Percentiles rank a stretch among this genome's conserved stretches.
Evolutionary conservation across 306 rosid genomes (phyloP).

Genomic region (Casuarina glauca): DNA sequence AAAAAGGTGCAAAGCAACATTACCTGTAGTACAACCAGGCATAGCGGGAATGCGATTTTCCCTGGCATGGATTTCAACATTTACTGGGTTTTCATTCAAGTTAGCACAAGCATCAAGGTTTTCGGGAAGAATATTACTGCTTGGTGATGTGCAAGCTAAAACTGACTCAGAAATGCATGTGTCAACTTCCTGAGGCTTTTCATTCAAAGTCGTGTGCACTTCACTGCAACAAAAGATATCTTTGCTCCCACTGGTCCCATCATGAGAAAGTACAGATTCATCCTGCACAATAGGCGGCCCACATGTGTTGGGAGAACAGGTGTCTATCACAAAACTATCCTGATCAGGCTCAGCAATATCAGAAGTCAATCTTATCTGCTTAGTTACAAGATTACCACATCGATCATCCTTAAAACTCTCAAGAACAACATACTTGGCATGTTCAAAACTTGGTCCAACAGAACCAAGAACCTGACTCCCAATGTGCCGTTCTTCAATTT

Average conservation of each 20-base stretch:
- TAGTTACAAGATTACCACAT: constrained; percentile 34
- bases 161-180: constrained; percentile 39
- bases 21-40: constrained; percentile 45
- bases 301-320: constrained; percentile 25
- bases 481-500: constrained; percentile 33
- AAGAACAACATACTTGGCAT: constrained; percentile 35
- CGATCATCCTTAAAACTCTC: constrained; percentile 49
- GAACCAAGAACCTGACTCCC: constrained; percentile 24
- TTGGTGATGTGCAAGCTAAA: constrained; percentile 32
- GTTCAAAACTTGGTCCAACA: constrained; percentile 31
- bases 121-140: constrained; percentile 32
- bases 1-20: constrained; percentile 13
- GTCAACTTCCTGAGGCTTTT: constrained; percentile 33
- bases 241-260: constrained; percentile 29
- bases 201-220: constrained; percentile 30
- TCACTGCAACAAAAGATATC: constrained; percentile 31
- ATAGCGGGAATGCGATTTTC: constrained; percentile 35
- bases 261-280: constrained; percentile 34
- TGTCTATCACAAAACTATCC: constrained; percentile 33
- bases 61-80: constrained; percentile 27
- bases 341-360: constrained; percentile 44
- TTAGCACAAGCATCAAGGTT: constrained; percentile 31
- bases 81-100: constrained; percentile 25
- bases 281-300: constrained; percentile 38
- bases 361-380: constrained; percentile 32